Base-by-base conservation (phyloP, 495 filamentous ascomycete genomes). In the Hypomontagnella monticulosa region DNA sequence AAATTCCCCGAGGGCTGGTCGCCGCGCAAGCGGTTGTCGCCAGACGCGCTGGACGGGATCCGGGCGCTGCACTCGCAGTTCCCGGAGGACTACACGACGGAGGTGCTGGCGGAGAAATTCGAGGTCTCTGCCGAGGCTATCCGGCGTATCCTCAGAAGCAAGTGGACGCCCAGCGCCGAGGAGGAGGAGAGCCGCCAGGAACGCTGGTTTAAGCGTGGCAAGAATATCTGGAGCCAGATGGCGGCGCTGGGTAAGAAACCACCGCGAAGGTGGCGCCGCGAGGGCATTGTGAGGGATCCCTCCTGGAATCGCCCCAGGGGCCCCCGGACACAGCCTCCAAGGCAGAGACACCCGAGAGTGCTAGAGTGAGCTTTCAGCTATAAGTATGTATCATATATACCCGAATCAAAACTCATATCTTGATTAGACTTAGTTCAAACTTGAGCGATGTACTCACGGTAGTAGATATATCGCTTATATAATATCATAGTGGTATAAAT, bases 1-100 rank as follows among this genome's bases (percentile, higher is more conserved):
- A 97, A 97, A 71, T 96, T 97, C 67, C 83, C 86, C 1, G 77
- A 82, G 5, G 87, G 88, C 5, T 99, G 94, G 93, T 79, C 82
- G 38, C 93, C 95, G 18, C 81, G 81, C 20, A 98, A 96, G 77
- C 87, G 87, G 57, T 85, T 99, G 1, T 98, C 95, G 0, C 95
- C 94, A 0, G 93, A 97, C 74, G 91, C 94, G 9, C 72, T 96
- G 9, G 89, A 93, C 12, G 93, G 92, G 23, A 97, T 98, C 57
- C 87, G 91, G 15, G 86, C 88, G 27, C 80, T 99, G 18, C 85
- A 96, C 71, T 75, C 82, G 2, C 85, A 91, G 63, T 87, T 90
- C 43, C 93, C 95, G 0, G 83, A 90, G 1, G 75, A 79, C 48
- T 97, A 91, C 79, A 88, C 90, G 15, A 96, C 91, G 1, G 70